Base-by-base conservation (phyloP, 345 rosid species). In the Moricandia arvensis region DNA sequence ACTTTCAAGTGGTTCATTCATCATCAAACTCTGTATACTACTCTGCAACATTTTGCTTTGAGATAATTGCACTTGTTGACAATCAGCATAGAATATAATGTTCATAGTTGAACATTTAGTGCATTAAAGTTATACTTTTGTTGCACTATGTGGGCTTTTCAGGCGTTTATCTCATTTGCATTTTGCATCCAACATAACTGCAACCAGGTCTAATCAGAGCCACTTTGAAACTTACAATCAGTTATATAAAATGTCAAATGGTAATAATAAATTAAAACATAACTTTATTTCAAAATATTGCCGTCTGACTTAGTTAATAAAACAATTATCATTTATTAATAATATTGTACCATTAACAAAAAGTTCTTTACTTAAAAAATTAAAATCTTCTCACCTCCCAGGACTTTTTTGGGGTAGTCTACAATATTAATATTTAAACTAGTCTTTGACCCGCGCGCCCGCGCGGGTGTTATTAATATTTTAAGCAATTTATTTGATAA, bases 1-100 rank as follows among this genome's bases (percentile, higher is more conserved):
- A n/a, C n/a, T n/a, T n/a, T n/a, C n/a, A n/a, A n/a, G 95, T 91
- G 55, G 84, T 94, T 62, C 86, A 86, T 71, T 97, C 98, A 72
- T 86, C 95, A 54, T 76, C 79, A 76, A 88, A 94, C 71, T 84
- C 87, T 70, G 75, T 69, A 69, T 30, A 69, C 65, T 55, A 27
- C 34, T 68, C 45, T 68, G 63, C 74, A 69, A 37, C 59, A 12
- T 21, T 66, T 29, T 8, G 43, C 49, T 43, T 43, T 43, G n/a
- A 15, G 15, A 13, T 35, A 27, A 5, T 64, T 54, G 43, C 55
- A 11, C 41, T 62, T 57, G 31, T 45, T 66, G 34, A 74, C 71
- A 31, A 21, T 30, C 27, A 7, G 18, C 17, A 33, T 43, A 29
- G 66, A 37, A 51, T 64, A 37, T 2, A 37, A 27, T 27, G 55